Percentiles rank a stretch among this genome's conserved stretches.
Evolutionary conservation across 495 filamentous ascomycete species (phyloP).

Genomic region (Letharia columbiana): DNA sequence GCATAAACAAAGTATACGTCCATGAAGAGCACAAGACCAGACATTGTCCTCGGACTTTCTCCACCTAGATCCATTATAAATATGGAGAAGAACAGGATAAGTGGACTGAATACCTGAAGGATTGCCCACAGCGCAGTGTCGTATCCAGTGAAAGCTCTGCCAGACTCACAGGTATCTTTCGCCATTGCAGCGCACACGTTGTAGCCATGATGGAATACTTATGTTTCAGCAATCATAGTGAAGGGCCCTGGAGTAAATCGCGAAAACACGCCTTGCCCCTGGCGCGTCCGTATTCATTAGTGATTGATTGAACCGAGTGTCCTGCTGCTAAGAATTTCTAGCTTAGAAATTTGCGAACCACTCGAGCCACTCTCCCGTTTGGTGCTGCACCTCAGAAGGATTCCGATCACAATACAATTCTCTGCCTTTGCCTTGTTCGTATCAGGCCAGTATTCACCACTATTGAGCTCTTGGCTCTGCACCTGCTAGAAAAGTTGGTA

Average conservation of each 20-base stretch:
- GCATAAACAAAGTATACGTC: slow-evolving; percentile 72
- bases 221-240: neutral
- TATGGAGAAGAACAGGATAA: slow-evolving; percentile 5
- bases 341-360: slow-evolving; percentile 4
- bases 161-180: slow-evolving; percentile 68
- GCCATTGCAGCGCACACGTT: slow-evolving; percentile 54
- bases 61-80: slow-evolving; percentile 51
- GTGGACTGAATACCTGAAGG: slow-evolving; percentile 52
- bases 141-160: slow-evolving; percentile 85
- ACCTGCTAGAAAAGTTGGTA: neutral
- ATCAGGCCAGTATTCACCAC: neutral
- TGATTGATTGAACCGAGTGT: neutral
- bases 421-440: neutral
- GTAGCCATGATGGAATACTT: slow-evolving; percentile 25
- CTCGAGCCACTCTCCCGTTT: neutral
- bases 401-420: neutral
- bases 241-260: neutral
- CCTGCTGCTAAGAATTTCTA: neutral
- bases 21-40: slow-evolving; percentile 87
- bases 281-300: neutral
- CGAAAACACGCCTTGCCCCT: slow-evolving; percentile 7
- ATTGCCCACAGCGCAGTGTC: slow-evolving; percentile 83
- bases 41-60: slow-evolving; percentile 66
- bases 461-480: neutral
- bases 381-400: neutral